phyloP scores from a whole-genome alignment of 768 basidiomycete species.

The Macrolepiota fuliginosa region DNA sequence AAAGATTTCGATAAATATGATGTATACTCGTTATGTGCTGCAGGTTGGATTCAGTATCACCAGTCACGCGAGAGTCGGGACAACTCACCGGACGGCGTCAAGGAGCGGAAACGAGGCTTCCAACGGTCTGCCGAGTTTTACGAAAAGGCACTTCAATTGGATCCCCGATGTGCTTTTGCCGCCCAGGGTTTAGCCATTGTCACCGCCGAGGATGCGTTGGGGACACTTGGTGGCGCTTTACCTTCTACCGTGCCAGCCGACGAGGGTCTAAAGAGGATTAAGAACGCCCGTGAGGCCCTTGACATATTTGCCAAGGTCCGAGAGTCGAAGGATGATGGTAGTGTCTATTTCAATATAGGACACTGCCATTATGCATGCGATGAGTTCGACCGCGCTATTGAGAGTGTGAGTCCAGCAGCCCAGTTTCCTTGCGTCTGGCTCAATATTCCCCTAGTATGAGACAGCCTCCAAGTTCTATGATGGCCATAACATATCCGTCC shows the following conservation, averaged over 20 bases:
- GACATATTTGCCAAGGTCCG: slow-evolving; percentile 89
- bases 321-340: slow-evolving; percentile 78
- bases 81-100: slow-evolving; percentile 46
- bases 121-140: slow-evolving; percentile 86
- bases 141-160: slow-evolving; percentile 83
- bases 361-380: slow-evolving; percentile 93
- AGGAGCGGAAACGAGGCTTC: slow-evolving; percentile 78
- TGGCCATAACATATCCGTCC: slow-evolving; percentile 68
- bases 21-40: slow-evolving; percentile 86
- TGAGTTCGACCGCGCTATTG: slow-evolving; percentile 94
- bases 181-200: slow-evolving; percentile 95
- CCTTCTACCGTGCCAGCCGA: slow-evolving; percentile 47
- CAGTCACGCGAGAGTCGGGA: slow-evolving; percentile 85
- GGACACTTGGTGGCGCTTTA: slow-evolving; percentile 55
- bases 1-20: slow-evolving; percentile 87
- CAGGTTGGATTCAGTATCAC: slow-evolving; percentile 83
- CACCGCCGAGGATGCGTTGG: slow-evolving; percentile 88
- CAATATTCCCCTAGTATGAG: slow-evolving; percentile 64
- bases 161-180: slow-evolving; percentile 86
- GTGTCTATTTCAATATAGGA: slow-evolving; percentile 94
- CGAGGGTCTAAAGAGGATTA: slow-evolving; percentile 61
- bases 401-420: slow-evolving; percentile 62
- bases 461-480: slow-evolving; percentile 83
- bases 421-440: background rate
- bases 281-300: slow-evolving; percentile 83